These are phyloP conservation scores for Draba incana DNA, from an alignment of 345 rosid species.

Conservation along the genomic window DNA sequence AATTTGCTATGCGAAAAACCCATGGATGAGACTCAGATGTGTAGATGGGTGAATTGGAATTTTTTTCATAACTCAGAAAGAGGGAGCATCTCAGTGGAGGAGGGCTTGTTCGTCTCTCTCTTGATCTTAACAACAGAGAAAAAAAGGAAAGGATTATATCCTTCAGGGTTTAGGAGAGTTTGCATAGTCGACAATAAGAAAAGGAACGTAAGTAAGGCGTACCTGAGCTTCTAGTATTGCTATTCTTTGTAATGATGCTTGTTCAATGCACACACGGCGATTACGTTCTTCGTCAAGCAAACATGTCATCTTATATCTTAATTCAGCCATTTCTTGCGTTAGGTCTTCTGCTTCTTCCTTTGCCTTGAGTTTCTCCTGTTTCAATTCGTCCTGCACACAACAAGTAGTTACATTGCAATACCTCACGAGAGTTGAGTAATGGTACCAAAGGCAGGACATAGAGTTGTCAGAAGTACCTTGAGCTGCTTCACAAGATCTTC, in stretches of 20 bases:
- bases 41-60: conserved; percentile 7
- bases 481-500: conserved; percentile 61
- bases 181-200: background rate
- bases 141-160: background rate
- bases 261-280: conserved; percentile 79
- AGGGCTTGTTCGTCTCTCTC: conserved; percentile 29
- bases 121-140: conserved; percentile 34
- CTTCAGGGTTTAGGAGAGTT: background rate
- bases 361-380: conserved; percentile 71
- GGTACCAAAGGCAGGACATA: background rate
- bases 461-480: conserved; percentile 44
- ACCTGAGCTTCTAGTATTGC: conserved; percentile 68
- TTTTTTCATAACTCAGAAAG: conserved; percentile 19
- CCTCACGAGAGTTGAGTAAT: background rate
- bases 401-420: background rate
- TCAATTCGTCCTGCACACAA: conserved; percentile 54
- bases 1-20: background rate
- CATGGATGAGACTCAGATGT: conserved; percentile 7
- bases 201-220: background rate
- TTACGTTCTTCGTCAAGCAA: conserved; percentile 91
- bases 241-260: conserved; percentile 82
- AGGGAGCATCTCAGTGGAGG: conserved; percentile 5
- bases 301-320: conserved; percentile 81
- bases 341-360: conserved; percentile 95
- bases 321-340: conserved; percentile 95